Base-by-base conservation (phyloP, 805 yeast genomes). In the Alloascoidea africana region DNA sequence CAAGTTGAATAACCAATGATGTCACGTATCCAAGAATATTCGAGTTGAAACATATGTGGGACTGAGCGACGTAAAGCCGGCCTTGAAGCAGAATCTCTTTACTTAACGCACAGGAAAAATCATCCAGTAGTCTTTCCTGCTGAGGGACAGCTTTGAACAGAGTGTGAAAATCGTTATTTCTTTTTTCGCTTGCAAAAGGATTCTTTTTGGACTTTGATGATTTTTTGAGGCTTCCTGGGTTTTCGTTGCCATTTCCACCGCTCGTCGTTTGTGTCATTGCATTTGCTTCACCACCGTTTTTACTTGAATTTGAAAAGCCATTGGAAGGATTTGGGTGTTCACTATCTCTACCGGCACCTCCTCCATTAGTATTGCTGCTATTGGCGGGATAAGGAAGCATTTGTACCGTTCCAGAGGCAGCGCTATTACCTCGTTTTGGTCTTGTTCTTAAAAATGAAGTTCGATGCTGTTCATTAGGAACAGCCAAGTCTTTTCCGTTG, bases 21-120 rank as follows among this genome's bases (percentile, higher is more conserved):
- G 96, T 84, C 6, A 85, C 81, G 94, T 96, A 87, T 1, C 95
- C 96, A 34, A 89, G 59, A 32, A 91, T 63, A 46, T 79, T 80
- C 4, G 96, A 80, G 52, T 85, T 78, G 65, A 91, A 91, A 51
- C 96, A 84, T 3, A 89, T 51, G 49, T 78, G 73, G 38, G 70
- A 68, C 44, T 83, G 87, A 14, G 94, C 72, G 5, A 91, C 66
- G 52, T 83, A 91, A 17, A 91, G 48, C 37, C 94, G 64, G 3
- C 98, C 98, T 51, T 91, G 96, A 5, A 85, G 59, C 19, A 89
- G 62, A 36, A 86, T 83, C 44, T 89, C 97, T 42, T 85, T 65
- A 44, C 87, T 79, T 39, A 89, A 59, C 0, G 96, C 96, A 62
- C 97, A 91, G 17, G 84, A 73, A 49, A 80, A 87, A 48, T 86